phyloP scores from a whole-genome alignment of 2,329 filamentous ascomycete genomes.

The Periconia macrospinosa region DNA sequence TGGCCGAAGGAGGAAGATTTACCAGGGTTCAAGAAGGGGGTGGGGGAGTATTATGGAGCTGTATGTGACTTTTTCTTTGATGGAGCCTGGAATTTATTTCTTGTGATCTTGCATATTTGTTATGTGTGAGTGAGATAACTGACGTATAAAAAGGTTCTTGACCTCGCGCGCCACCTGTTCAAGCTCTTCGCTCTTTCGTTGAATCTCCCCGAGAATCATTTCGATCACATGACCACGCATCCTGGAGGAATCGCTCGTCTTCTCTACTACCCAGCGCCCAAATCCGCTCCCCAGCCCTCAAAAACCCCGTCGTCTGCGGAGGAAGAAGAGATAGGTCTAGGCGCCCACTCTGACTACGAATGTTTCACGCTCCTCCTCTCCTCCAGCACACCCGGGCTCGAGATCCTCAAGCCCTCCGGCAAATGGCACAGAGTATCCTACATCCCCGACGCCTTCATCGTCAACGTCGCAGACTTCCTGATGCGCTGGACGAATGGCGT shows the following conservation, averaged over 20 bases:
- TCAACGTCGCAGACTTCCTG: constrained; percentile 57
- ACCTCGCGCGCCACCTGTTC: constrained; percentile 45
- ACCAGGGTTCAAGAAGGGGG: constrained; percentile 41
- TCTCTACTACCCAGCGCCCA: constrained; percentile 43
- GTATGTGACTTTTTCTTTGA: constrained; percentile 8
- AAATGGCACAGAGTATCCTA: constrained; percentile 40
- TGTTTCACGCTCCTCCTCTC: constrained; percentile 39
- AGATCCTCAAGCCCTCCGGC: constrained; percentile 36
- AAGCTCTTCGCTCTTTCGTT: constrained; percentile 46
- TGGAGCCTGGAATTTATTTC: no score
- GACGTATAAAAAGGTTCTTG: constrained; percentile 26
- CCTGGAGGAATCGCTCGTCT: constrained; percentile 46
- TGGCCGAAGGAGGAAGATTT: constrained; percentile 45
- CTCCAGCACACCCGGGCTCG: constrained; percentile 31
- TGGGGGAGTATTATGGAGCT: constrained; percentile 44
- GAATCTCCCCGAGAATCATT: constrained; percentile 41
- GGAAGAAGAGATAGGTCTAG: constrained; percentile 33
- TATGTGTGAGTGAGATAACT: neutral
- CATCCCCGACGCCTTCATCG: constrained; percentile 49
- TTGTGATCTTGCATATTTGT: no score
- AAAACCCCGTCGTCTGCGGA: constrained; percentile 14
- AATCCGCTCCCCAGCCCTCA: constrained; percentile 16
- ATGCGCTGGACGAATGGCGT: constrained; percentile 56
- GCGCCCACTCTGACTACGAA: constrained; percentile 42
- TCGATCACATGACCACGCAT: constrained; percentile 45